These are phyloP conservation scores for Talaromyces liani DNA, from an alignment of 495 filamentous ascomycete species.

Conservation along the genomic window DNA sequence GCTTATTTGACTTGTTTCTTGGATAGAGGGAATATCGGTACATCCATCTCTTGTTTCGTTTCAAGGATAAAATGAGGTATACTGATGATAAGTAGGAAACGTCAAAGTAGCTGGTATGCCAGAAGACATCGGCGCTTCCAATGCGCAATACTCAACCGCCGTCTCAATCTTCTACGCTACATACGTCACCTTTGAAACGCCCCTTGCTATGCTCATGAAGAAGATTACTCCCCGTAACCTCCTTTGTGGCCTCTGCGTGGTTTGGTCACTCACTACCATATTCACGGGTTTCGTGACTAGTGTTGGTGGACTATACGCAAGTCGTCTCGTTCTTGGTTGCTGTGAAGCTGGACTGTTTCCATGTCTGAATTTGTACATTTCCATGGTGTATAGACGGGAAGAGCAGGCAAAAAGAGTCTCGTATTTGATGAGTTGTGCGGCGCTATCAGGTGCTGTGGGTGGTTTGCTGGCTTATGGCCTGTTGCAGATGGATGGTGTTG, in stretches of 20 bases:
- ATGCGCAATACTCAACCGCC: constrained; percentile 37
- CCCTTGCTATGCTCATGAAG: constrained; percentile 39
- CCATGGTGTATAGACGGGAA: constrained; percentile 41
- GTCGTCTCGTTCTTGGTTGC: constrained; percentile 54
- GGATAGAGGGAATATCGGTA: constrained; percentile 41
- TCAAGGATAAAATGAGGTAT: too few species aligned
- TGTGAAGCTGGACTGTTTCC: constrained; percentile 69
- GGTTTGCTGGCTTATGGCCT: constrained; percentile 39
- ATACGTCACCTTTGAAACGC: constrained; percentile 39
- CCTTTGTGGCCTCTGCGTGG: constrained; percentile 29
- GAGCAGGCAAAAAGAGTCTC: constrained; percentile 38
- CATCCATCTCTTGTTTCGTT: not conserved
- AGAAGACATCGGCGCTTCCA: constrained; percentile 34
- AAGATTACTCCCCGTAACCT: constrained; percentile 37
- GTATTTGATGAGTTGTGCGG: constrained; percentile 35
- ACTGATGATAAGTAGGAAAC: constrained; percentile 23
- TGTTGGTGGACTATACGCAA: constrained; percentile 43
- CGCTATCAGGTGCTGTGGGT: constrained; percentile 36
- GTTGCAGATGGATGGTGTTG: constrained; percentile 37
- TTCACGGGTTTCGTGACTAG: constrained; percentile 46
- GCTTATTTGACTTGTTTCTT: constrained; percentile 38
- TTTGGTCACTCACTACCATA: constrained; percentile 47
- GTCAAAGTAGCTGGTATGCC: constrained; percentile 39
- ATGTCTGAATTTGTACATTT: constrained; percentile 45
- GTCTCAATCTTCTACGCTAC: constrained; percentile 46